Conservation (phyloP, 2,329 filamentous ascomycete genomes). For the Beauveria brongniartii region DNA sequence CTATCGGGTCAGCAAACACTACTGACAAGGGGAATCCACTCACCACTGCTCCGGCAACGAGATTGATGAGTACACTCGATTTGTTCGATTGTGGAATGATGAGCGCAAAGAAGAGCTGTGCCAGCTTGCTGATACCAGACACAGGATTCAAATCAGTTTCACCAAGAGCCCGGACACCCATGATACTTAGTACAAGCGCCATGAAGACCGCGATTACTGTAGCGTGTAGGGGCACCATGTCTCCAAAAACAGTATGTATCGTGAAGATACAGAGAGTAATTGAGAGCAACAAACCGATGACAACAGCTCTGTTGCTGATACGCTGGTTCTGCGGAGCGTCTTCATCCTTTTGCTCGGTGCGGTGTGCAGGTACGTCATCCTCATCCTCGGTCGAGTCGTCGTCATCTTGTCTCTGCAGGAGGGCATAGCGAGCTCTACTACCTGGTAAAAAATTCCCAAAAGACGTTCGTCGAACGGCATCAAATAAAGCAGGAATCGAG, state of each 20-base stretch:
- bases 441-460: neutral
- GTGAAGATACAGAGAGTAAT: conserved; percentile 72
- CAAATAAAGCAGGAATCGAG: neutral
- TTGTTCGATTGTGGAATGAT: conserved; percentile 74
- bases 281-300: conserved; percentile 67
- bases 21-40: conserved; percentile 15
- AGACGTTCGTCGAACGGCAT: neutral
- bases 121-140: conserved; percentile 92
- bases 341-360: conserved; percentile 35
- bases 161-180: conserved; percentile 60
- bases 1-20: neutral
- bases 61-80: conserved; percentile 87
- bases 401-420: conserved; percentile 13
- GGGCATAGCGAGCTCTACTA: conserved; percentile 11
- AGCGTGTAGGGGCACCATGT: conserved; percentile 69
- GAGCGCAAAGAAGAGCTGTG: conserved; percentile 88
- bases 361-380: neutral
- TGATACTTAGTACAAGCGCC: conserved; percentile 69
- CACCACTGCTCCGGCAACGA: conserved; percentile 80
- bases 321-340: conserved; percentile 82
- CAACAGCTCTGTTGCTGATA: conserved; percentile 62
- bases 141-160: conserved; percentile 95
- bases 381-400: conserved; percentile 18
- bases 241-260: conserved; percentile 76
- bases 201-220: conserved; percentile 75